Conservation (phyloP, 306 rosid species). For the Cyamopsis tetragonoloba region DNA sequence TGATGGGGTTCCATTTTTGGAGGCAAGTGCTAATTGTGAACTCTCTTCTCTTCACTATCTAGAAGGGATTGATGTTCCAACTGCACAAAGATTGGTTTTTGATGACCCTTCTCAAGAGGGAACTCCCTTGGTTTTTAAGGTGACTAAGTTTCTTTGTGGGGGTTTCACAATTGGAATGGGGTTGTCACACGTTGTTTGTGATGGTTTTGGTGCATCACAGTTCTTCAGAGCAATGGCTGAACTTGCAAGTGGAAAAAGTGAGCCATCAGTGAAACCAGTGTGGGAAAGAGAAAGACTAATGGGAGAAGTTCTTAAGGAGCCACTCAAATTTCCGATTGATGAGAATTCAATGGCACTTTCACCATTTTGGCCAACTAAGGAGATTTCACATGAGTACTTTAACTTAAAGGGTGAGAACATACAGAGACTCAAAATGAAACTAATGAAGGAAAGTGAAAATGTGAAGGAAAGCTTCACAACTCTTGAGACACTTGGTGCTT, state of each 20-base stretch:
- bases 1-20: slow-evolving; percentile 50
- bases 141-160: slow-evolving; percentile 49
- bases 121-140: slow-evolving; percentile 36
- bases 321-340: slow-evolving; percentile 25
- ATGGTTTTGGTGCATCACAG: slow-evolving; percentile 44
- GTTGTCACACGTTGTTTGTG: slow-evolving; percentile 47
- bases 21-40: slow-evolving; percentile 34
- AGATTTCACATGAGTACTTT: slow-evolving; percentile 34
- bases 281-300: slow-evolving; percentile 52
- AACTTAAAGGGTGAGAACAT: slow-evolving; percentile 29
- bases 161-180: slow-evolving; percentile 53
- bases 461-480: slow-evolving; percentile 37
- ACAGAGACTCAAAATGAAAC: slow-evolving; percentile 36
- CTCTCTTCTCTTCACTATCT: slow-evolving; percentile 48
- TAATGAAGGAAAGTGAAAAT: slow-evolving; percentile 19
- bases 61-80: slow-evolving; percentile 40
- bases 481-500: slow-evolving; percentile 49
- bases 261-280: slow-evolving; percentile 46
- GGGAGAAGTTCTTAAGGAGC: slow-evolving; percentile 21
- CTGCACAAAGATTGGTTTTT: slow-evolving; percentile 25
- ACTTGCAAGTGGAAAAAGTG: slow-evolving; percentile 43
- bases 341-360: slow-evolving; percentile 30
- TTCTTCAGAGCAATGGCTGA: slow-evolving; percentile 40
- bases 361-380: slow-evolving; percentile 42
- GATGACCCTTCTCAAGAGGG: slow-evolving; percentile 30